phyloP scores from a whole-genome alignment of 2,329 filamentous ascomycete species.

The Dactylellina cionopaga region DNA sequence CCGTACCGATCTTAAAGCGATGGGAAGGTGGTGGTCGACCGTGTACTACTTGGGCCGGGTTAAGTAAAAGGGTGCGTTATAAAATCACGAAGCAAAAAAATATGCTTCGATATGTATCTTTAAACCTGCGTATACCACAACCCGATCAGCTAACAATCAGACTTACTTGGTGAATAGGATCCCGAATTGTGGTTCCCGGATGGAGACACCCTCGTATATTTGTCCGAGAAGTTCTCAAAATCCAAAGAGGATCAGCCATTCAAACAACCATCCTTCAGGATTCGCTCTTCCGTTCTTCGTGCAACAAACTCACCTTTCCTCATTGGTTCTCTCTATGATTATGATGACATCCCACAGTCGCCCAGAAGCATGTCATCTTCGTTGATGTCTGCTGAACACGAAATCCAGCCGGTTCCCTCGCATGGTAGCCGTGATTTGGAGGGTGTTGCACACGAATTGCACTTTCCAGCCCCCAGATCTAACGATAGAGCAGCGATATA shows the following conservation, averaged over 20 bases:
- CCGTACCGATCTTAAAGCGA: constrained; percentile 52
- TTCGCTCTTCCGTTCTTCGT: constrained; percentile 70
- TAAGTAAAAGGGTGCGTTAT: constrained; percentile 29
- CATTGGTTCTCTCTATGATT: constrained; percentile 63
- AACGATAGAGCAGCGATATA: constrained; percentile 65
- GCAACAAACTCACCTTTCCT: constrained; percentile 68
- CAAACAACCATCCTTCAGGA: constrained; percentile 67
- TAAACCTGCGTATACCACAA: too few species aligned
- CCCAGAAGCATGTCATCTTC: constrained; percentile 42
- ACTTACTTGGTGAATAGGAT: constrained; percentile 62
- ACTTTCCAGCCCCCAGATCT: constrained; percentile 69
- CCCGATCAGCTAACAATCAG: too few species aligned
- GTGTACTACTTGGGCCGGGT: constrained; percentile 54
- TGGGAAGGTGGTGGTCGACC: constrained; percentile 56
- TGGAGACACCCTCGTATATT: constrained; percentile 70
- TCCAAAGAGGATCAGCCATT: constrained; percentile 58
- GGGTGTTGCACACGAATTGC: constrained; percentile 71
- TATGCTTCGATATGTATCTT: too few species aligned
- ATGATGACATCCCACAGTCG: constrained; percentile 50
- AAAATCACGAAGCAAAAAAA: background rate
- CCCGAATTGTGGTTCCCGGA: constrained; percentile 71
- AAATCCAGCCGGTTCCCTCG: constrained; percentile 20
- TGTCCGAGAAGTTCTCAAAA: constrained; percentile 62
- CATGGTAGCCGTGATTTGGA: constrained; percentile 63
- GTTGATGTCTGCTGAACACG: constrained; percentile 41